Conservation (phyloP, 345 rosid genomes). For the Firmiana major region DNA sequence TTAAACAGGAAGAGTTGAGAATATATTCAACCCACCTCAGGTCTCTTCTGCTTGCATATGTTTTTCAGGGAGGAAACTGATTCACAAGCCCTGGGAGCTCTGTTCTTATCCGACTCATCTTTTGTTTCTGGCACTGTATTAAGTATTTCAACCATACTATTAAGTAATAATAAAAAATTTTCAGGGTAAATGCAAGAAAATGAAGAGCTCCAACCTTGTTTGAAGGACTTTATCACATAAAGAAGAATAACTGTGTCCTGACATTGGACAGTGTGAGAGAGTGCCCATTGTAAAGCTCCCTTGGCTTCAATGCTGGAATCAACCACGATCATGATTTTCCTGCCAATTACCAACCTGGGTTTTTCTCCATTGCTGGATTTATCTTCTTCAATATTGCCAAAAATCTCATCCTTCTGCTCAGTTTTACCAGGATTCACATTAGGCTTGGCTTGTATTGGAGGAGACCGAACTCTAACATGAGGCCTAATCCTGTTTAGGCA, state of each 20-base stretch:
- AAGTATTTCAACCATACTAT: background rate
- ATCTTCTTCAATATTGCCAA: conserved; percentile 6
- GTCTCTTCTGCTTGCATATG: conserved; percentile 67
- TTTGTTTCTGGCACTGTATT: conserved; percentile 24
- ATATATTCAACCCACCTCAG: conserved; percentile 49
- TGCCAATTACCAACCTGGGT: conserved; percentile 29
- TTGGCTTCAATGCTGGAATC: conserved; percentile 74
- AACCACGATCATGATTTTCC: conserved; percentile 83
- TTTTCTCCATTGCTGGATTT: conserved; percentile 8
- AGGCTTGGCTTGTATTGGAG: conserved; percentile 46
- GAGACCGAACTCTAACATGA: conserved; percentile 67
- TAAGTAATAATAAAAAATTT: background rate
- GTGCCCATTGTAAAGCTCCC: conserved; percentile 87
- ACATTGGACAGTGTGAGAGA: conserved; percentile 73
- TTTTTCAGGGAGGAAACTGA: conserved; percentile 49
- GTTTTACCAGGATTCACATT: background rate
- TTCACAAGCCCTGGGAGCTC: conserved; percentile 46
- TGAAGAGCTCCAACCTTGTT: conserved; percentile 36
- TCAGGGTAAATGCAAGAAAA: background rate
- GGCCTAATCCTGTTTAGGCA: conserved; percentile 80
- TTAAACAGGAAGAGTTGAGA: background rate
- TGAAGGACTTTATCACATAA: conserved; percentile 51
- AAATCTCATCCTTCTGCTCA: conserved; percentile 16
- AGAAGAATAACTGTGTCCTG: conserved; percentile 72
- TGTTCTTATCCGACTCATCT: conserved; percentile 38